phyloP scores from a whole-genome alignment of 495 filamentous ascomycete genomes.

The Talaromyces ruber region DNA sequence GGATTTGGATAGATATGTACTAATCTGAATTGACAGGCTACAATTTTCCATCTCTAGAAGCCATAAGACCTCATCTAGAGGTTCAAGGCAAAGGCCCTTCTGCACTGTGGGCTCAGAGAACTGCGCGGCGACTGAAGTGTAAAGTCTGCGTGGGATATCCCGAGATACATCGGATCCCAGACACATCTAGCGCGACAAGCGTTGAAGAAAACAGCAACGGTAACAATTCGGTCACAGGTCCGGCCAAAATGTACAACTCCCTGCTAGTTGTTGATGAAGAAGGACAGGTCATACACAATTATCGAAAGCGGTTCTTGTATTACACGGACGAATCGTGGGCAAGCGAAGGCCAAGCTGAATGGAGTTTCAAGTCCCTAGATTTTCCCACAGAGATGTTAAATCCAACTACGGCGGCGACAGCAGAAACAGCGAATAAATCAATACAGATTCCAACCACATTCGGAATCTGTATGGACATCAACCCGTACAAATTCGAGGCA shows the following conservation, averaged over 20 bases:
- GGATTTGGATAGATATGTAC: not conserved
- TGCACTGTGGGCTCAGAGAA: constrained; percentile 69
- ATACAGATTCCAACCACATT: constrained; percentile 51
- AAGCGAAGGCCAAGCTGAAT: constrained; percentile 58
- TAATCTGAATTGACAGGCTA: constrained; percentile 51
- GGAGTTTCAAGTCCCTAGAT: constrained; percentile 27
- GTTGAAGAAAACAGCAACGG: not conserved
- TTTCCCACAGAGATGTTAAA: constrained; percentile 11
- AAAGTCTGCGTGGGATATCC: constrained; percentile 87
- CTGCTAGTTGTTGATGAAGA: constrained; percentile 65
- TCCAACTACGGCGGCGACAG: not conserved
- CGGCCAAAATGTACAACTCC: constrained; percentile 64
- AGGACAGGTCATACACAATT: constrained; percentile 69
- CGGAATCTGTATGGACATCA: constrained; percentile 77
- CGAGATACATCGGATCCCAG: constrained; percentile 41
- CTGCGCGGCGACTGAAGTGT: constrained; percentile 64
- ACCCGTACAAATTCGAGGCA: constrained; percentile 68
- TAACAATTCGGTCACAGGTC: not conserved
- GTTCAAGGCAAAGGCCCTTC: constrained; percentile 63
- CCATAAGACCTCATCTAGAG: constrained; percentile 79
- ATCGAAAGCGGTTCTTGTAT: constrained; percentile 85
- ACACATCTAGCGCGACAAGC: not conserved
- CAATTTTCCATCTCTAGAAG: constrained; percentile 72
- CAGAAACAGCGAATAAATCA: not conserved
- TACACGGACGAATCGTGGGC: constrained; percentile 93